These are phyloP conservation scores for Microcyclospora tardicrescens DNA, from an alignment of 2,329 filamentous ascomycete genomes.

Conservation along the genomic window DNA sequence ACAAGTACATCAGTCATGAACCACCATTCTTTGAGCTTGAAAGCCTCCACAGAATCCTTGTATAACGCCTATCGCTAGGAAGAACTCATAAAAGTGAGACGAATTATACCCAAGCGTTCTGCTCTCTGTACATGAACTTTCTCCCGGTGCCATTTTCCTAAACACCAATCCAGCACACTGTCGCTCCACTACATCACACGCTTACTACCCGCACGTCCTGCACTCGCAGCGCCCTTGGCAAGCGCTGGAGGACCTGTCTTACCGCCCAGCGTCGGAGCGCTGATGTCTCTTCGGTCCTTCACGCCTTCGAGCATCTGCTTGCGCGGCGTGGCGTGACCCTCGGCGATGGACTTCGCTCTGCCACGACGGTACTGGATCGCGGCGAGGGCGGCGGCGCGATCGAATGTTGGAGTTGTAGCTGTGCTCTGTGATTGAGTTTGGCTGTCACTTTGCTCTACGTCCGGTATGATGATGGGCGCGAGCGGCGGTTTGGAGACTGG, in stretches of 20 bases:
- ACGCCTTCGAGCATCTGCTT: constrained; percentile 44
- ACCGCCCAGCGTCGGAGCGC: constrained; percentile 27
- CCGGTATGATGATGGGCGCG: constrained; percentile 5
- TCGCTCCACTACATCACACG: too few relatives aligned
- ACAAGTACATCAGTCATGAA: too few relatives aligned
- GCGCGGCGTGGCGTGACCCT: constrained; percentile 48
- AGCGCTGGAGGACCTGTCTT: constrained; percentile 4
- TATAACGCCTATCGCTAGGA: too few relatives aligned
- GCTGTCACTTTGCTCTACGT: constrained; percentile 5
- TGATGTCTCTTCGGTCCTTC: constrained; percentile 34
- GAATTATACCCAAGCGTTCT: too few relatives aligned
- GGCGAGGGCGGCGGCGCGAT: constrained; percentile 60
- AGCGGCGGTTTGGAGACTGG: constrained; percentile 22
- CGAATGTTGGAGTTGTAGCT: constrained; percentile 21
- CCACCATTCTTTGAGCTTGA: too few relatives aligned
- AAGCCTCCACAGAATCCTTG: too few relatives aligned
- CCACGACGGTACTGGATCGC: constrained; percentile 62
- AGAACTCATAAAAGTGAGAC: too few relatives aligned
- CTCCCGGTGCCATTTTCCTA: too few relatives aligned
- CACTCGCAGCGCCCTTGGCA: constrained; percentile 3
- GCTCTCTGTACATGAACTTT: too few relatives aligned
- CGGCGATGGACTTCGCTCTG: constrained; percentile 54
- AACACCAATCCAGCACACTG: too few relatives aligned
- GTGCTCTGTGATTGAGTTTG: background rate
- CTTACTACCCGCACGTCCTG: constrained; percentile 1